Percentiles rank a stretch among this genome's conserved stretches.
These are phyloP conservation scores for Leucosporidium yakuticum DNA, from an alignment of 768 basidiomycete species.

Conservation along the genomic window DNA sequence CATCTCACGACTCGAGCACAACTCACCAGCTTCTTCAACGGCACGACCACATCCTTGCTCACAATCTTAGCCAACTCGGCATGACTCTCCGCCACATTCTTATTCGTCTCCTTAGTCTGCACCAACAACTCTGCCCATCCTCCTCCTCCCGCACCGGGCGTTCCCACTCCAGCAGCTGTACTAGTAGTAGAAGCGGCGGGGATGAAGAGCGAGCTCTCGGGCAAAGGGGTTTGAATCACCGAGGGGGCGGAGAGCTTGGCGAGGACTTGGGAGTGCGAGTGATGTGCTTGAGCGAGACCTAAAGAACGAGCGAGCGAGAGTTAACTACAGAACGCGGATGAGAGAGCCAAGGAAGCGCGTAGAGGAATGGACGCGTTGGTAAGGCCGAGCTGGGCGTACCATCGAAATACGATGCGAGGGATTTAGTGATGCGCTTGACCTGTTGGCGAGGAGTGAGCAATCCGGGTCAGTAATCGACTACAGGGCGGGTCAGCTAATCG, in stretches of 20 bases:
- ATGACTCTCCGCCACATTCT: slow-evolving; percentile 13
- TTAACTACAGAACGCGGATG: background rate
- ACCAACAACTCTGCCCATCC: slow-evolving; percentile 29
- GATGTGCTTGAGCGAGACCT: slow-evolving; percentile 21
- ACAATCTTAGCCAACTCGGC: slow-evolving; percentile 5
- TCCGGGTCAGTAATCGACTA: too few species aligned
- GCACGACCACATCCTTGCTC: slow-evolving; percentile 24
- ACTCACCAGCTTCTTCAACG: slow-evolving; percentile 18
- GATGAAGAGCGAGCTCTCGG: slow-evolving; percentile 27
- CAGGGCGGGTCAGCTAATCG: too few species aligned
- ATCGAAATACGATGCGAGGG: slow-evolving; percentile 13
- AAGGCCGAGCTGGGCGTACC: background rate
- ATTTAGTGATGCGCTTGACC: slow-evolving; percentile 20
- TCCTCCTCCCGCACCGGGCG: slow-evolving; percentile 3
- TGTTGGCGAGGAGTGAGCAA: too few species aligned
- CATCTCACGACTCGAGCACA: background rate
- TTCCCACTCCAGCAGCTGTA: background rate
- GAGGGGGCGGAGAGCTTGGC: slow-evolving; percentile 1
- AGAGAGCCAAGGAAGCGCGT: background rate
- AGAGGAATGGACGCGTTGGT: background rate
- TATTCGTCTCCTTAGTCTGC: slow-evolving; percentile 12
- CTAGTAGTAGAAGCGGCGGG: slow-evolving; percentile 4
- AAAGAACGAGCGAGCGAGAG: background rate
- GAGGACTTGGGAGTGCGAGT: slow-evolving; percentile 13
- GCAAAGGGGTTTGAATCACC: slow-evolving; percentile 16